These are phyloP conservation scores for Thermomucor indicae-seudaticae DNA, from an alignment of 371 early-diverging fungal species.

Conservation along the genomic window DNA sequence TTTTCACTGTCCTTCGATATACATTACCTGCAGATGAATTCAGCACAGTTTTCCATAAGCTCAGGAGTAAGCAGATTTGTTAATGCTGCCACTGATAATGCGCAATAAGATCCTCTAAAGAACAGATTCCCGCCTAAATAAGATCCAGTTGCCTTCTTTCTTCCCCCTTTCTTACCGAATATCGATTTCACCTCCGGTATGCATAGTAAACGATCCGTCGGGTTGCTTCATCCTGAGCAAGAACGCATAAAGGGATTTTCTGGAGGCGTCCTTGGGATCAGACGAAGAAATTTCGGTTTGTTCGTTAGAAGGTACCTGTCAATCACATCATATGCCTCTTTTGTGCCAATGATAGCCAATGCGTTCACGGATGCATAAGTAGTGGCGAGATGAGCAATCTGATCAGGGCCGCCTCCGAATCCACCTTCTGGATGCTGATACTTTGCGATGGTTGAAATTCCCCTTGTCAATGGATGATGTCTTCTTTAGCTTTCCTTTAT, in stretches of 20 bases:
- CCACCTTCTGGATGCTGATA: slow-evolving; percentile 81
- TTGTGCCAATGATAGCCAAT: slow-evolving; percentile 68
- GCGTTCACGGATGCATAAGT: slow-evolving; percentile 85
- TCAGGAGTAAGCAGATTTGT: slow-evolving; percentile 79
- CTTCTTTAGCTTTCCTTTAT: neutral
- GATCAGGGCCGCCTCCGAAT: slow-evolving; percentile 83
- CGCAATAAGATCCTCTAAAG: slow-evolving; percentile 86
- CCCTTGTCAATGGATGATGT: slow-evolving; percentile 19
- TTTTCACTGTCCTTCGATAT: neutral
- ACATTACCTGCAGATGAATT: slow-evolving; percentile 59
- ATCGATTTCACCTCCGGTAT: slow-evolving; percentile 92
- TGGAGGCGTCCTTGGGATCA: slow-evolving; percentile 9
- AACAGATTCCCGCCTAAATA: neutral
- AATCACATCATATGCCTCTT: slow-evolving; percentile 70
- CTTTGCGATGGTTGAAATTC: slow-evolving; percentile 56
- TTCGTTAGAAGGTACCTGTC: slow-evolving; percentile 42
- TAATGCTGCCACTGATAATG: slow-evolving; percentile 73
- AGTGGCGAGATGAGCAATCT: slow-evolving; percentile 78
- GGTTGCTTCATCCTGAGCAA: slow-evolving; percentile 79
- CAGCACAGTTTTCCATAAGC: slow-evolving; percentile 62
- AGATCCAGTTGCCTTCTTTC: neutral
- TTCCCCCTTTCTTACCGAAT: slow-evolving; percentile 45
- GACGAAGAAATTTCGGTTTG: neutral
- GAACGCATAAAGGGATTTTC: slow-evolving; percentile 64
- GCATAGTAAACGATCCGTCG: slow-evolving; percentile 91